Evolutionary conservation across 257 asterid species (phyloP).

Genomic region (Agastache rugosa): DNA sequence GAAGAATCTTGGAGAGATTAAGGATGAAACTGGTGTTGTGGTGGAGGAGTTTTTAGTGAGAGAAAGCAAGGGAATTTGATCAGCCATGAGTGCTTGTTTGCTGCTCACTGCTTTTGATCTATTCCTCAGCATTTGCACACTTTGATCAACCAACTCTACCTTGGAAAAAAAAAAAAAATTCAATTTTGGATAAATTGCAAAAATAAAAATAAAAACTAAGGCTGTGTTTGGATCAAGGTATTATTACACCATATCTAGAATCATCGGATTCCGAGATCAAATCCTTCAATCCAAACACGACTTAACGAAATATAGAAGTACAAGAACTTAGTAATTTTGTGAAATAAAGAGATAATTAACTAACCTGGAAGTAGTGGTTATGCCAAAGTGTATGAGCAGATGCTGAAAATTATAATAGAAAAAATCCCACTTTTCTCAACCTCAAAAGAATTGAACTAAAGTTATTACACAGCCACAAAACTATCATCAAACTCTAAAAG

Average conservation of each 20-base stretch:
- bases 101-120: slow-evolving; percentile 71
- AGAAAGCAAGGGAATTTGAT: slow-evolving; percentile 46
- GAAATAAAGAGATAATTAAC: slow-evolving; percentile 34
- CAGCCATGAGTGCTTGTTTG: slow-evolving; percentile 73
- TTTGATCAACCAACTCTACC: not conserved
- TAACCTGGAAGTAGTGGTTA: slow-evolving; percentile 43
- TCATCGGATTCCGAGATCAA: not conserved
- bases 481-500: not conserved
- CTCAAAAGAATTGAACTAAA: slow-evolving; percentile 44
- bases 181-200: not conserved
- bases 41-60: slow-evolving; percentile 46
- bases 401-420: slow-evolving; percentile 24
- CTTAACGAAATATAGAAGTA: not conserved
- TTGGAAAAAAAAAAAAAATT: not conserved
- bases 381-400: slow-evolving; percentile 37
- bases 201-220: not conserved
- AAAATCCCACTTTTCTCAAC: slow-evolving; percentile 34
- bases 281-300: not conserved
- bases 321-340: not conserved
- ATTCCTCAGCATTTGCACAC: slow-evolving; percentile 57
- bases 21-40: slow-evolving; percentile 54
- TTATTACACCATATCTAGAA: no score
- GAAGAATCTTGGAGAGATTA: slow-evolving; percentile 71
- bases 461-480: no score
- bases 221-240: not conserved